Evolutionary conservation across 2,329 filamentous ascomycete genomes (phyloP).

Genomic region (Penicillium psychrosexuale): DNA sequence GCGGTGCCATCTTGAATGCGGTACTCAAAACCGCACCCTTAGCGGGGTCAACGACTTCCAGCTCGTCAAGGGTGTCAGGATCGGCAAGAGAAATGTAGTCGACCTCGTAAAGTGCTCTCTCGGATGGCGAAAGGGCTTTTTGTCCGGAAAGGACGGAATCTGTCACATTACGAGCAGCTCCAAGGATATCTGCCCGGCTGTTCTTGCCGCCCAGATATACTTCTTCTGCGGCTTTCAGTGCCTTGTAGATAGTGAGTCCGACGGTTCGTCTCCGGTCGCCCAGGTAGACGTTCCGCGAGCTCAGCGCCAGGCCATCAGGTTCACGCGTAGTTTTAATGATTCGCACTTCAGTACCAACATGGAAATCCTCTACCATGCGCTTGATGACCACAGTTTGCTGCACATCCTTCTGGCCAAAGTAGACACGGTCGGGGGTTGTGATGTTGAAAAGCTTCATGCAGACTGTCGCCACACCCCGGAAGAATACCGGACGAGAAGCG

Average conservation of each 20-base stretch:
- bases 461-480: slow-evolving; percentile 91
- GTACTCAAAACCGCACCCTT: slow-evolving; percentile 83
- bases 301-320: slow-evolving; percentile 78
- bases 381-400: slow-evolving; percentile 92
- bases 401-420: slow-evolving; percentile 97
- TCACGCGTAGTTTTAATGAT: slow-evolving; percentile 75
- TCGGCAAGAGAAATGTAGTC: slow-evolving; percentile 93
- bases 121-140: slow-evolving; percentile 53
- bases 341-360: slow-evolving; percentile 70
- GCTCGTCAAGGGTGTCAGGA: slow-evolving; percentile 75
- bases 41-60: slow-evolving; percentile 65
- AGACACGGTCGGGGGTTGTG: slow-evolving; percentile 71
- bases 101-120: slow-evolving; percentile 72
- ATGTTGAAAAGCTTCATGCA: slow-evolving; percentile 94
- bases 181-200: slow-evolving; percentile 65
- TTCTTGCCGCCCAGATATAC: slow-evolving; percentile 57
- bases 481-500: slow-evolving; percentile 83
- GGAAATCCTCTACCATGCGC: slow-evolving; percentile 83
- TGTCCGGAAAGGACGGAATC: slow-evolving; percentile 59
- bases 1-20: slow-evolving; percentile 81
- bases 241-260: slow-evolving; percentile 68
- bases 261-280: slow-evolving; percentile 68
- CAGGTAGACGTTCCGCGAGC: slow-evolving; percentile 90
- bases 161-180: slow-evolving; percentile 63
- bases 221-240: slow-evolving; percentile 67